Evolutionary conservation across 495 filamentous ascomycete species (phyloP).

Genomic region (Bacidia gigantensis): DNA sequence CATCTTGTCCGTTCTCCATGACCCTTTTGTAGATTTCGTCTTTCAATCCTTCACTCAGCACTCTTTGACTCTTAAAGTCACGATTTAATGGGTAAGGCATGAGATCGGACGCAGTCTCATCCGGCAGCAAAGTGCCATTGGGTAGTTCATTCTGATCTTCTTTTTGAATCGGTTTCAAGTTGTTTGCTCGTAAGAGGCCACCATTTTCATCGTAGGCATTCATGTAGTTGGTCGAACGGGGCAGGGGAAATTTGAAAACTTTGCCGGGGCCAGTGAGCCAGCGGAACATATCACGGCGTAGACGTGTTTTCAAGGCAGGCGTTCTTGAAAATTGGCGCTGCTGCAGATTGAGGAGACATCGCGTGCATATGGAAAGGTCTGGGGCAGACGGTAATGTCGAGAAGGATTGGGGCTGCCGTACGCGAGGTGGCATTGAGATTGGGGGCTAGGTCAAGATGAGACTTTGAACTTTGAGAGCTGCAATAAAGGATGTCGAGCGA

Average conservation of each 20-base stretch:
- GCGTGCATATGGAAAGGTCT: neutral
- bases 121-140: conserved; percentile 21
- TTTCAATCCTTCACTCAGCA: conserved; percentile 63
- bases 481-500: neutral
- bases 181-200: conserved; percentile 24
- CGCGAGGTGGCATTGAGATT: conserved; percentile 10
- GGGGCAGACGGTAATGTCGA: neutral
- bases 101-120: conserved; percentile 27
- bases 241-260: conserved; percentile 39
- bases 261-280: conserved; percentile 53
- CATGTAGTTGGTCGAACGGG: conserved; percentile 54
- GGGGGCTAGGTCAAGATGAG: neutral
- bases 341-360: conserved; percentile 8
- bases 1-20: conserved; percentile 45
- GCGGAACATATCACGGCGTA: conserved; percentile 45
- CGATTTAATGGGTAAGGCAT: conserved; percentile 64
- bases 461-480: neutral
- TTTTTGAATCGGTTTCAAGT: neutral
- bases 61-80: conserved; percentile 54
- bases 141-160: conserved; percentile 6
- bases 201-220: conserved; percentile 32
- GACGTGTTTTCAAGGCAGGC: conserved; percentile 28
- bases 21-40: conserved; percentile 62
- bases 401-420: neutral
- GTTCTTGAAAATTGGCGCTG: conserved; percentile 36